phyloP scores from a whole-genome alignment of 2,329 filamentous ascomycete genomes.

The Colletotrichum caudatum region DNA sequence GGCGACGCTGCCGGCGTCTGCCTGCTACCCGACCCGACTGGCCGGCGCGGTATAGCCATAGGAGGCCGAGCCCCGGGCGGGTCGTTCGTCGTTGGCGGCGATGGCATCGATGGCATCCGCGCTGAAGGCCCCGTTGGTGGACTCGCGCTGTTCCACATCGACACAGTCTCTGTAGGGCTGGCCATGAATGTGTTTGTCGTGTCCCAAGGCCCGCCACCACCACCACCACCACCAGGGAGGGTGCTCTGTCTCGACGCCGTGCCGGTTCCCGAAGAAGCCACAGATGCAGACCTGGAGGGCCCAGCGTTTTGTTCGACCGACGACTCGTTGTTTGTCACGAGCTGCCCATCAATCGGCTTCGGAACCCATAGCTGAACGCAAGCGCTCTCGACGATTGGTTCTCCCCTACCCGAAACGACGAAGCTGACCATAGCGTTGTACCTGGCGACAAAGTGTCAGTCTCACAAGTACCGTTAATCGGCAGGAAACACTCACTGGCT shows the following conservation, averaged over 20 bases:
- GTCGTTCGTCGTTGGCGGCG: neutral
- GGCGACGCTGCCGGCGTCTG: constrained; percentile 7
- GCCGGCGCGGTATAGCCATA: constrained; percentile 34
- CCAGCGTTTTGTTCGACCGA: constrained; percentile 5
- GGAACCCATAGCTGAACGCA: constrained; percentile 51
- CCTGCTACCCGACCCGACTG: constrained; percentile 31
- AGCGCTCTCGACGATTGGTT: constrained; percentile 46
- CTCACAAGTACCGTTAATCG: too few relatives aligned
- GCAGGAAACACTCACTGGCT: constrained; percentile 44
- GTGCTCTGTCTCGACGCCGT: constrained; percentile 28
- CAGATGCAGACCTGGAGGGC: constrained; percentile 5
- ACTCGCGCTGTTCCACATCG: constrained; percentile 18
- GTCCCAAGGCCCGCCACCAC: constrained; percentile 8
- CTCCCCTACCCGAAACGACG: constrained; percentile 44
- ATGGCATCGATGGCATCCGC: constrained; percentile 43
- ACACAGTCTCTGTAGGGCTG: constrained; percentile 32
- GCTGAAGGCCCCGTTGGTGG: neutral
- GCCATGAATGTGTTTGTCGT: constrained; percentile 6
- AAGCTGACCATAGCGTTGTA: constrained; percentile 47
- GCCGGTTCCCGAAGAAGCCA: neutral
- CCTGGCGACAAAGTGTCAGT: constrained; percentile 15
- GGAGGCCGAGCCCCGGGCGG: constrained; percentile 17
- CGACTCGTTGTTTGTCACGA: constrained; percentile 44
- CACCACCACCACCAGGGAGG: neutral
- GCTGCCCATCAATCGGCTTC: constrained; percentile 45